Base-by-base conservation (phyloP, 345 rosid genomes). In the Jatropha curcas region DNA sequence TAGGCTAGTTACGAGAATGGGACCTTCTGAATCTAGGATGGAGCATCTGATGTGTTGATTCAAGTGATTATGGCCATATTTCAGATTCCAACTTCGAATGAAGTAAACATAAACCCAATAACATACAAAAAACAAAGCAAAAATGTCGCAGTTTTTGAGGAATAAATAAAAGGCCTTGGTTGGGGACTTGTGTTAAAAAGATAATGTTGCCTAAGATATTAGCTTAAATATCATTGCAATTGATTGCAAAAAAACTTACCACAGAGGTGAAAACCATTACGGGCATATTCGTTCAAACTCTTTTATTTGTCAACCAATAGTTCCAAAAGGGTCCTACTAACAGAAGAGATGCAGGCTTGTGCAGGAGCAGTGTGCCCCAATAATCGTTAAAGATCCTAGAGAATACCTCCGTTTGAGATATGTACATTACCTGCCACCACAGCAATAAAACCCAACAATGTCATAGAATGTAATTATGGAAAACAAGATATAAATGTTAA, bases 291-390 rank as follows among this genome's bases (percentile, higher is more conserved):
- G 76, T 91, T 87, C n/a, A n/a, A 59, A 93, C 91, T 83, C 90
- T 86, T 79, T 90, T 88, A 68, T 76, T 80, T 24, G 97, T 93
- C 82, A 96, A 79, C 96, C 92, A 88, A 73, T 84, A 96, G 82
- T 96, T 98, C 68, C 90, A 75, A 83, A 96, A 90, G 30, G 98
- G 99, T 24, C 99, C 99, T 10, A 82, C 84, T 63, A 90, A 68
- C 69, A 96, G 86, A 77, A 96, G 82, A 73, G 95, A 88, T 59
- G 88, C 89, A 50, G 98, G 98, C 98, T 86, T 96, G 99, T 50
- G 88, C 90, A 2, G 97, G 99, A 84, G 98, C 99, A 19, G 98
- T 96, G 82, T 91, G 98, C 64, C 97, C 99, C 79, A 93, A 79
- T 67, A 96, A 78, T 78, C 88, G n/a, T 92, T 79, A 93, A 96